A percentile compares a stretch with the other conserved stretches of the same genome.
Conservation (phyloP, 208 protist genomes). For the Zelonia costaricensis region DNA sequence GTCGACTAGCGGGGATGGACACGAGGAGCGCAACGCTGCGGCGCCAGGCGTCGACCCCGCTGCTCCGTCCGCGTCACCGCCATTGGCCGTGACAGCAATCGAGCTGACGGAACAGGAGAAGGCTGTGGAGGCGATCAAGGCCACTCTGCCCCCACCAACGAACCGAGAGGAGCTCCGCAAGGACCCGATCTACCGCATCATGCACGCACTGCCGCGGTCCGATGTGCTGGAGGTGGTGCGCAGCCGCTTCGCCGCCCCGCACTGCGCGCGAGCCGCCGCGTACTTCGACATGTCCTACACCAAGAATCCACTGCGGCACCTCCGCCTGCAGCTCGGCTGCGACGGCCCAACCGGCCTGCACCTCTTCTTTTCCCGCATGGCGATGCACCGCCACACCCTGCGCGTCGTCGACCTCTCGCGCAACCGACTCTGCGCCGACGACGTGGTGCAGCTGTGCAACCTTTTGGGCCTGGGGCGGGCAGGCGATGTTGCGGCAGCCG, state of each 20-base stretch:
- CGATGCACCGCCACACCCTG: slow-evolving; percentile 60
- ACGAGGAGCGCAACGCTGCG: no score
- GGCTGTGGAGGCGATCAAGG: slow-evolving; percentile 17
- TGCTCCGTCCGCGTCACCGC: neutral
- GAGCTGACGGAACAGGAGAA: slow-evolving; percentile 12
- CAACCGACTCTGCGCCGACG: slow-evolving; percentile 63
- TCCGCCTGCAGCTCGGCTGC: slow-evolving; percentile 86
- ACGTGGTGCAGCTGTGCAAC: slow-evolving; percentile 64
- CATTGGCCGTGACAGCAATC: neutral
- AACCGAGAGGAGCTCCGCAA: slow-evolving; percentile 26
- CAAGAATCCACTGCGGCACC: slow-evolving; percentile 70
- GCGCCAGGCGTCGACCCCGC: no score
- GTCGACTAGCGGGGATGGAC: no score
- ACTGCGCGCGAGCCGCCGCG: slow-evolving; percentile 70
- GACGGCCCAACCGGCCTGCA: slow-evolving; percentile 60
- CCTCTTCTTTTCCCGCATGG: slow-evolving; percentile 69
- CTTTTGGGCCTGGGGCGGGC: slow-evolving; percentile 40
- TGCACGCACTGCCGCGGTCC: slow-evolving; percentile 77
- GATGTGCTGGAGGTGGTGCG: slow-evolving; percentile 83
- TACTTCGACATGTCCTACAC: slow-evolving; percentile 83
- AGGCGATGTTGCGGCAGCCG: neutral
- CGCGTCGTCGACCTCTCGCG: slow-evolving; percentile 80
- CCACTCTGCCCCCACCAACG: slow-evolving; percentile 1
- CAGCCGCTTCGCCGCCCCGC: slow-evolving; percentile 61
- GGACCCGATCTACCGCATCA: slow-evolving; percentile 86